Base-by-base conservation (phyloP, 345 rosid genomes). In the Sonneratia alba region DNA sequence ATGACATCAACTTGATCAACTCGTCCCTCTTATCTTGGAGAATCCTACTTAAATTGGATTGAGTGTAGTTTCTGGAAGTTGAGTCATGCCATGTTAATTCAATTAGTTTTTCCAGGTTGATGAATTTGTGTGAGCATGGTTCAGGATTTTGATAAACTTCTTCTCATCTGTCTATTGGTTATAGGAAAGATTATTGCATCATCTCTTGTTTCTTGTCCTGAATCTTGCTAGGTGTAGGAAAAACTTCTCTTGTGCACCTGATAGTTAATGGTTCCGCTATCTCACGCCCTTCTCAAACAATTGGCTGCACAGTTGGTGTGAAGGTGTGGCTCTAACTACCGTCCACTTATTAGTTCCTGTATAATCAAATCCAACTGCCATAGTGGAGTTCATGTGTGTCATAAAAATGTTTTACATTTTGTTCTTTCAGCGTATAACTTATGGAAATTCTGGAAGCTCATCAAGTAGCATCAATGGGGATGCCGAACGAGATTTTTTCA, bases 301-400 rank as follows among this genome's bases (percentile, higher is more conserved):
- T 96, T 80, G 99, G 99, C 78, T 96, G 99, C 73, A 78, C 92
- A 32, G 98, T 96, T 83, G 95, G 83, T 76, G 96, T 96, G 76
- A 96, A 91, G 98, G 99, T 95, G 82, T 72, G 66, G 24, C 74
- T 56, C 34, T 24, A 22, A 42, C 55, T 27, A 42, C 70, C 0
- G 6, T 68, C 19, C n/a, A 11, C 19, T 48, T 40, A 22, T 38
- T 45, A 68, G 36, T 68, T n/a, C 0, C 36, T 68, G 19, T 12
- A 9, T 32, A 27, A 13, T 24, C 32, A 27, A 27, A 27, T 5
- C 11, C 66, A 27, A 34, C 66, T 21, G 63, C 32, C 32, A 27
- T 57, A 42, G 24, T 53, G 59, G 59, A 42, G 32, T 27, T 42
- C 1, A 42, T 4, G 10, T 42, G 6, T 2, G 45, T 5, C 45